Evolutionary conservation across 169 alveolate species (phyloP).

Genomic region (Babesia caballi): DNA sequence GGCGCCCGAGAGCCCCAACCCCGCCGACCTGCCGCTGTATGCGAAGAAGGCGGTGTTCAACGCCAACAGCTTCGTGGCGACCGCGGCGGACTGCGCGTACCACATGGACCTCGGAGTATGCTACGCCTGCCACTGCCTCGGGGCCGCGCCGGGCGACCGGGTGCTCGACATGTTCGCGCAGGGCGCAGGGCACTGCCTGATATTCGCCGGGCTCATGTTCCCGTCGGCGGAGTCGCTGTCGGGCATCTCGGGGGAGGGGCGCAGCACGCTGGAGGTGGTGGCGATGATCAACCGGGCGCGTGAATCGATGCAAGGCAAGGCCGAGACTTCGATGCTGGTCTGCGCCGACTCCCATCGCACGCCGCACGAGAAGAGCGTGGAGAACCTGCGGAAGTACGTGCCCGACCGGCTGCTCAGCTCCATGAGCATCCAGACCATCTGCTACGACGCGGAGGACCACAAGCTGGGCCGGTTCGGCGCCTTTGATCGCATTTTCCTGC

Average conservation of each 20-base stretch:
- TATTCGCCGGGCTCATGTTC: conserved; percentile 66
- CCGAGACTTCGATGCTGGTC: conserved; percentile 39
- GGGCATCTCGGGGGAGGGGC: conserved; percentile 53
- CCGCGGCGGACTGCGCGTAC: conserved; percentile 1
- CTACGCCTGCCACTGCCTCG: conserved; percentile 63
- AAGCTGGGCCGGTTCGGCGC: conserved; percentile 60
- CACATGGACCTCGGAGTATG: conserved; percentile 27
- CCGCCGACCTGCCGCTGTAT: not conserved
- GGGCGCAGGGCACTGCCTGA: conserved; percentile 84
- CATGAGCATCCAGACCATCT: conserved; percentile 54
- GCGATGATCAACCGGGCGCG: conserved; percentile 34
- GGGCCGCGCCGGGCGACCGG: conserved; percentile 55
- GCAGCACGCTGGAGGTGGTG: conserved; percentile 32
- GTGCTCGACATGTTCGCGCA: conserved; percentile 85
- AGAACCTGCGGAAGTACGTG: conserved; percentile 51
- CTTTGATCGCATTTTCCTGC: conserved; percentile 72
- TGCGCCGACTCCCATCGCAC: conserved; percentile 66
- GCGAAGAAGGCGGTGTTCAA: conserved; percentile 19
- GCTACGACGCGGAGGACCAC: conserved; percentile 60
- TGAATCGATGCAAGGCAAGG: conserved; percentile 8
- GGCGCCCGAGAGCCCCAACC: not conserved
- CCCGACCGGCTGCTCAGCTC: conserved; percentile 63
- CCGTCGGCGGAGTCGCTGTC: conserved; percentile 10
- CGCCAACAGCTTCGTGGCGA: conserved; percentile 6
- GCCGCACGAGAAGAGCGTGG: conserved; percentile 62